phyloP scores from a whole-genome alignment of 2,329 filamentous ascomycete species.

The Monilinia fructicola region DNA sequence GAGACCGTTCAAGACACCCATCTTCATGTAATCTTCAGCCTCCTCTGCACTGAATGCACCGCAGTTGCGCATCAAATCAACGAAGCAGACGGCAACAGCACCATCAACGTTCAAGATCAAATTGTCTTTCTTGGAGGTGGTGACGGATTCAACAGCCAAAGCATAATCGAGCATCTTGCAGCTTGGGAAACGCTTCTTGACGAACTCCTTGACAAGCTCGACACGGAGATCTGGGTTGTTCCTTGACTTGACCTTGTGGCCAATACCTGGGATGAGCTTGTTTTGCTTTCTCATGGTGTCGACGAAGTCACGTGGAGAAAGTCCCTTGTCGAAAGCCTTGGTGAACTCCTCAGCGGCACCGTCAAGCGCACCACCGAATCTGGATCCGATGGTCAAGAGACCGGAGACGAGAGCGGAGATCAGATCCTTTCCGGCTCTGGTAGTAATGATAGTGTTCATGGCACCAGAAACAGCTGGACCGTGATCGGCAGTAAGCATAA shows the following conservation, averaged over 20 bases:
- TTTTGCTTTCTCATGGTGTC: conserved; percentile 99
- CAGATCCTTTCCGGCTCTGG: conserved; percentile 96
- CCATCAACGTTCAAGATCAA: conserved; percentile 99
- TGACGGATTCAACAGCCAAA: conserved; percentile 95
- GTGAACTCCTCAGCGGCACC: conserved; percentile 98
- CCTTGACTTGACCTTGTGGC: conserved; percentile 98
- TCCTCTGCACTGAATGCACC: conserved; percentile 95
- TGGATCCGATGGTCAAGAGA: conserved; percentile 96
- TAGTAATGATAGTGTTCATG: conserved; percentile 99
- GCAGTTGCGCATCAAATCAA: conserved; percentile 95
- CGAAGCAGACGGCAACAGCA: conserved; percentile 97
- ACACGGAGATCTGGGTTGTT: conserved; percentile 99
- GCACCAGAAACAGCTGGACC: conserved; percentile 98
- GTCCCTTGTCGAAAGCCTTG: conserved; percentile 95
- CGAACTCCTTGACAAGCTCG: conserved; percentile 98
- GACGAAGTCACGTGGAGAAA: conserved; percentile 97
- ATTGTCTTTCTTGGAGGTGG: conserved; percentile 99
- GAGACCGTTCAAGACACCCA: conserved; percentile 99
- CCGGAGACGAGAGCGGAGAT: conserved; percentile 94
- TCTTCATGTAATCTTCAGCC: conserved; percentile 97
- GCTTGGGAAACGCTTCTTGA: conserved; percentile 93
- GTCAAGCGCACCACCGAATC: conserved; percentile 97
- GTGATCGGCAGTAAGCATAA: conserved; percentile 99
- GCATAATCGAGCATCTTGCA: conserved; percentile 99
- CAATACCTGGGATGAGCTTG: conserved; percentile 99